These are phyloP conservation scores for Alternaria ethzedia DNA, from an alignment of 2,329 filamentous ascomycete species.

Conservation along the genomic window DNA sequence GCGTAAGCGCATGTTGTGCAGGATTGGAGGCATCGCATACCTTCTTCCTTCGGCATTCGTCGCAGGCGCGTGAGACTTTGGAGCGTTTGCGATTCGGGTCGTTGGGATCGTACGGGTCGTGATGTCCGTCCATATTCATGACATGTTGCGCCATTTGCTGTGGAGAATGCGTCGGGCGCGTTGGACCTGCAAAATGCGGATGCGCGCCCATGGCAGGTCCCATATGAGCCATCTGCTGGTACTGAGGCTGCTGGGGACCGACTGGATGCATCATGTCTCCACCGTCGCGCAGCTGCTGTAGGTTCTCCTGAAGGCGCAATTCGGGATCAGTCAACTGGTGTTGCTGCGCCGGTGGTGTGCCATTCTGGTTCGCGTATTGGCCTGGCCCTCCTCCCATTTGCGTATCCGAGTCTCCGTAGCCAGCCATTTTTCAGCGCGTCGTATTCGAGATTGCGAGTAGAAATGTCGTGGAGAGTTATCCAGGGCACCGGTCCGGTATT, in stretches of 20 bases:
- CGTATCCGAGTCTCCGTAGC: constrained; percentile 43
- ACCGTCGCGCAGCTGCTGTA: constrained; percentile 43
- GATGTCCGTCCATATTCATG: constrained; percentile 47
- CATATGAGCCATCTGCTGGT: constrained; percentile 37
- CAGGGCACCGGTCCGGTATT: constrained; percentile 4
- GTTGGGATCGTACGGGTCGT: constrained; percentile 43
- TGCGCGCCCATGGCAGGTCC: constrained; percentile 37
- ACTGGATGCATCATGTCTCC: constrained; percentile 40
- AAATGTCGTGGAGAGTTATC: background rate
- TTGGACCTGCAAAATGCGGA: constrained; percentile 44
- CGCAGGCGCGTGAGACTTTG: constrained; percentile 52
- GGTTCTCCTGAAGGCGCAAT: constrained; percentile 42
- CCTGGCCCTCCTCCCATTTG: constrained; percentile 42
- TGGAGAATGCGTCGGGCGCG: constrained; percentile 46
- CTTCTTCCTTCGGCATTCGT: constrained; percentile 52
- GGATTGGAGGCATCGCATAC: constrained; percentile 24
- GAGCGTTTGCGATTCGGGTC: constrained; percentile 48
- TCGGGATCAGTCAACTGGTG: constrained; percentile 42
- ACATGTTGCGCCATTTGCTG: constrained; percentile 50
- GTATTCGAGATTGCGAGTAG: constrained; percentile 14
- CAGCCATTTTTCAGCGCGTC: constrained; percentile 34
- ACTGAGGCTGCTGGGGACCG: constrained; percentile 36
- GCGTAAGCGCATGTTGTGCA: constrained; percentile 18
- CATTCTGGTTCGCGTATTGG: constrained; percentile 46
- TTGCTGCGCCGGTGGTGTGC: constrained; percentile 41